phyloP scores from a whole-genome alignment of 2,329 filamentous ascomycete genomes.

The Fusarium sp. region DNA sequence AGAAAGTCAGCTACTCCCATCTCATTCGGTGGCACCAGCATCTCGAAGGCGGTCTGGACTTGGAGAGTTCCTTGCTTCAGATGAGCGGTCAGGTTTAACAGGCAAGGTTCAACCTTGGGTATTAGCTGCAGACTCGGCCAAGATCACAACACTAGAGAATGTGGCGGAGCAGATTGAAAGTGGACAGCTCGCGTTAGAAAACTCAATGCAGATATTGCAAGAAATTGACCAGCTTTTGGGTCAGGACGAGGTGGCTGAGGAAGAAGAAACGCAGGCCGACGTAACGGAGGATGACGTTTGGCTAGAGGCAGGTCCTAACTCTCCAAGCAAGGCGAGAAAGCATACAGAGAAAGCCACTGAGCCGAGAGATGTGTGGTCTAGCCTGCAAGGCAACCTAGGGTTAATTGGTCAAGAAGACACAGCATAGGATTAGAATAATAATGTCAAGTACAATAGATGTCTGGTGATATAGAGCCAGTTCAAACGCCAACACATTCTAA shows the following conservation, averaged over 20 bases:
- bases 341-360: constrained; percentile 43
- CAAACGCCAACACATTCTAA: constrained; percentile 43
- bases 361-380: constrained; percentile 62
- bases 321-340: constrained; percentile 42
- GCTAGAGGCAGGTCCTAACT: constrained; percentile 50
- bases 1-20: constrained; percentile 71
- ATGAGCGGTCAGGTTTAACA: constrained; percentile 56
- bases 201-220: constrained; percentile 62
- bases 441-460: constrained; percentile 28
- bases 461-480: constrained; percentile 37
- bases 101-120: constrained; percentile 68
- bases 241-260: constrained; percentile 43
- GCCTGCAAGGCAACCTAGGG: constrained; percentile 66
- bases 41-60: constrained; percentile 56
- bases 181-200: constrained; percentile 68
- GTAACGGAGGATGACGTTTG: constrained; percentile 50
- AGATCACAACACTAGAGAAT: constrained; percentile 68
- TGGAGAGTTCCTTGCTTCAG: constrained; percentile 57
- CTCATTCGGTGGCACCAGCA: constrained; percentile 59
- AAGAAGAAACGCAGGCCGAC: constrained; percentile 38
- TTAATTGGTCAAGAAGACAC: constrained; percentile 58
- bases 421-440: constrained; percentile 30
- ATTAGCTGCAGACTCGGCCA: constrained; percentile 70
- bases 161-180: constrained; percentile 71
- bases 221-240: constrained; percentile 65